Conservation (phyloP, 257 asterid genomes). For the Dorcoceras hygrometricum region DNA sequence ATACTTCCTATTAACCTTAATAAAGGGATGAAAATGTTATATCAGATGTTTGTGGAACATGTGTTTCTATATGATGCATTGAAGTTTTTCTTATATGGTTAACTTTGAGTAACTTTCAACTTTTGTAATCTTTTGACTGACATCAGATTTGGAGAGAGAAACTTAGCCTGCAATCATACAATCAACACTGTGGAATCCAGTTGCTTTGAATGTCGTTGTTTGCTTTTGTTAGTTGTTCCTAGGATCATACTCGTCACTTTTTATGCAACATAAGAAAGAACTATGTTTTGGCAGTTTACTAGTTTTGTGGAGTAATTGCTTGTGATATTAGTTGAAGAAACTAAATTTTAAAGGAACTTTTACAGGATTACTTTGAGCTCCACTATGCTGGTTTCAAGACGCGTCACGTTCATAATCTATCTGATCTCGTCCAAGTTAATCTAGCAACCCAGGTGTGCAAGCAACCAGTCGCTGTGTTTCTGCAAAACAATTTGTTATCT, state of each 20-base stretch:
- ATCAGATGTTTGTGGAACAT: neutral
- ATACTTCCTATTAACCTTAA: neutral
- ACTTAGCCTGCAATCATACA: neutral
- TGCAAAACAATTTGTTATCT: slow-evolving; percentile 8
- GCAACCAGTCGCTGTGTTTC: slow-evolving; percentile 11
- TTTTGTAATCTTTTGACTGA: neutral
- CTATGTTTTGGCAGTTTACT: neutral
- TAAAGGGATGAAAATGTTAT: neutral
- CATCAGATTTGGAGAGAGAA: neutral
- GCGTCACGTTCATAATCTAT: slow-evolving; percentile 76
- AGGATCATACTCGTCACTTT: slow-evolving; percentile 4
- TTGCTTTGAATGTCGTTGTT: slow-evolving; percentile 9
- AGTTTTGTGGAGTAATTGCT: slow-evolving; percentile 5
- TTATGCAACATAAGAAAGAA: neutral
- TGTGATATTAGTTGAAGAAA: slow-evolving; percentile 17
- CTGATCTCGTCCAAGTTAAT: slow-evolving; percentile 85
- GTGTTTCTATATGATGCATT: neutral
- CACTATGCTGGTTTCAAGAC: slow-evolving; percentile 86
- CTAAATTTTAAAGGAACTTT: slow-evolving; percentile 25
- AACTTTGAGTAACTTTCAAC: neutral
- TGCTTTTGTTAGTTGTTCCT: slow-evolving; percentile 22
- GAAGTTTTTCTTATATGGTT: neutral
- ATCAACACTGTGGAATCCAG: slow-evolving; percentile 3
- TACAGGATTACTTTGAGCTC: slow-evolving; percentile 76
- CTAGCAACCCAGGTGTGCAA: slow-evolving; percentile 70